These are phyloP conservation scores for Fraxinus greggii DNA, from an alignment of 305 asterid species.

Conservation along the genomic window DNA sequence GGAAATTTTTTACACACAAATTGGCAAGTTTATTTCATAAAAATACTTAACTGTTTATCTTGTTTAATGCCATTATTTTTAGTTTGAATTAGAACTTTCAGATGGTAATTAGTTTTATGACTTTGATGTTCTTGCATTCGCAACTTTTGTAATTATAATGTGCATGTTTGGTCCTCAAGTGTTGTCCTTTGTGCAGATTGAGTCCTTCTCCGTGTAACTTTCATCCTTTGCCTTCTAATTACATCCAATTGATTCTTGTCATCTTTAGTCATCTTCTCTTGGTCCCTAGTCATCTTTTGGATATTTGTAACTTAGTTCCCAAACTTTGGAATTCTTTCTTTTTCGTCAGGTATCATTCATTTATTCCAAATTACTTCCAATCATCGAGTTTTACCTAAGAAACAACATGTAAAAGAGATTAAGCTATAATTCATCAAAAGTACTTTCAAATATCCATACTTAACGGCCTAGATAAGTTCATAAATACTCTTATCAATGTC, in stretches of 20 bases:
- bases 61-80: slow-evolving; percentile 7
- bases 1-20: neutral
- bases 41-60: neutral
- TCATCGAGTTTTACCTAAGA: neutral
- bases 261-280: neutral
- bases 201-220: neutral
- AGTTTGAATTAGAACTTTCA: neutral
- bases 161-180: neutral
- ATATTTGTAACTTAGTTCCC: neutral
- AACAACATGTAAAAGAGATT: neutral
- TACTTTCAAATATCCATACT: too few species aligned
- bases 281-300: neutral
- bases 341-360: neutral
- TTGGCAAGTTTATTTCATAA: neutral
- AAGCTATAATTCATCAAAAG: neutral
- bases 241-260: neutral
- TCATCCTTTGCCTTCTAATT: neutral
- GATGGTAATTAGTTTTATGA: neutral
- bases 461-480: neutral
- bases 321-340: neutral
- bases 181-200: neutral
- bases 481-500: neutral
- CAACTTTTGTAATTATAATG: neutral
- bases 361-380: neutral
- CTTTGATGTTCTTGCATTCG: neutral